Evolutionary conservation across 164 flowering plant species (phyloP).

Genomic region (Sextonia rubra): DNA sequence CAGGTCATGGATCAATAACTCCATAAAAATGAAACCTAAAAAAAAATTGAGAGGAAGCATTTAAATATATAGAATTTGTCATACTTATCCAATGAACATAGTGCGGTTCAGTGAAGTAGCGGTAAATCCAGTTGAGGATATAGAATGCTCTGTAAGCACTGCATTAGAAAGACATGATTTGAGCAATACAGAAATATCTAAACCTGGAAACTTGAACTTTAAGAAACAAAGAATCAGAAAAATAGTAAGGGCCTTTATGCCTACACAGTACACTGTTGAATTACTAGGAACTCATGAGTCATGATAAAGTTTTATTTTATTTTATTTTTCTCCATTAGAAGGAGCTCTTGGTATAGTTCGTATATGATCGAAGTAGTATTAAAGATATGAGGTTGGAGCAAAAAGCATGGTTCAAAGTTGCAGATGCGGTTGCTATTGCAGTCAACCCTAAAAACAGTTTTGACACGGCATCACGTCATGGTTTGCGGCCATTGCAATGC

Average conservation of each 20-base stretch:
- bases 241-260: neutral
- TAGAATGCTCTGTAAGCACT: conserved; percentile 81
- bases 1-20: neutral
- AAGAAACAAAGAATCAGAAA: neutral
- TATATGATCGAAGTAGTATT: no score
- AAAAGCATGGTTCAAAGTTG: no score
- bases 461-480: no score
- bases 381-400: no score
- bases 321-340: no score
- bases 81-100: conserved; percentile 89
- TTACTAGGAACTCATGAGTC: no score
- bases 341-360: no score
- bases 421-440: no score
- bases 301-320: no score
- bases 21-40: neutral
- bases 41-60: neutral
- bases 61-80: conserved; percentile 8
- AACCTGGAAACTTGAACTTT: neutral
- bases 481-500: no score
- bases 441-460: no score
- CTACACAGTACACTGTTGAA: no score
- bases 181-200: neutral
- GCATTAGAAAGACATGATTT: conserved; percentile 19
- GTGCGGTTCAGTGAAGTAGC: conserved; percentile 83
- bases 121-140: conserved; percentile 89